phyloP scores from a whole-genome alignment of 2,329 filamentous ascomycete species.

The Pseudocercospora pini-densiflorae region DNA sequence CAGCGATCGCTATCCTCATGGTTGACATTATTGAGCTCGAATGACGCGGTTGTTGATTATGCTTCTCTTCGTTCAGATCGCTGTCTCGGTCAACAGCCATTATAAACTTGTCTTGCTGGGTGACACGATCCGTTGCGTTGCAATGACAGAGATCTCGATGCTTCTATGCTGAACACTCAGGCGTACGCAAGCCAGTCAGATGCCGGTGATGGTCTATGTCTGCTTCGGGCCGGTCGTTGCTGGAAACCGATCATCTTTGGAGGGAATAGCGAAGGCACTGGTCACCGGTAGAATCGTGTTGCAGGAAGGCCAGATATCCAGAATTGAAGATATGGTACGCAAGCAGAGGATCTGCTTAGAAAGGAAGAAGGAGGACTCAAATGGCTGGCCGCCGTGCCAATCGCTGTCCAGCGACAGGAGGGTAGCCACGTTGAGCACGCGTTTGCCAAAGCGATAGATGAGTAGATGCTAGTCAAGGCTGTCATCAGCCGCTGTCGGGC shows the following conservation, averaged over 20 bases:
- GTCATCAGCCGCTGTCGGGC: conserved; percentile 16
- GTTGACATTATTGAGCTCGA: conserved; percentile 39
- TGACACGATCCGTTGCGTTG: neutral
- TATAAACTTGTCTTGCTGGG: neutral
- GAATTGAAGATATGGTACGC: neutral
- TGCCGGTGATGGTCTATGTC: neutral
- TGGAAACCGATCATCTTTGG: neutral
- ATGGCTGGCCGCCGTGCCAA: conserved; percentile 1
- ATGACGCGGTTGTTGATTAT: neutral
- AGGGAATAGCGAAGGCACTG: neutral
- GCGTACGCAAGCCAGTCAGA: conserved; percentile 3
- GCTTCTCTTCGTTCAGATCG: neutral
- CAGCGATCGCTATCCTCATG: conserved; percentile 67
- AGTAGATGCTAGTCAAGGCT: conserved; percentile 13
- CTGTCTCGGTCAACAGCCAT: neutral
- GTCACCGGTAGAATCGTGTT: neutral
- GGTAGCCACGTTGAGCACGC: neutral
- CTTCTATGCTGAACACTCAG: neutral
- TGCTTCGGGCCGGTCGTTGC: neutral
- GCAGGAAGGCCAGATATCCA: neutral
- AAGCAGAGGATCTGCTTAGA: neutral
- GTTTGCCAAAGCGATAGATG: neutral
- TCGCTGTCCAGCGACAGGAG: neutral
- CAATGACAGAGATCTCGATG: neutral
- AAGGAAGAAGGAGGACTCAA: neutral